phyloP scores from a whole-genome alignment of 2,329 filamentous ascomycete genomes.

The Penicillium sp. region DNA sequence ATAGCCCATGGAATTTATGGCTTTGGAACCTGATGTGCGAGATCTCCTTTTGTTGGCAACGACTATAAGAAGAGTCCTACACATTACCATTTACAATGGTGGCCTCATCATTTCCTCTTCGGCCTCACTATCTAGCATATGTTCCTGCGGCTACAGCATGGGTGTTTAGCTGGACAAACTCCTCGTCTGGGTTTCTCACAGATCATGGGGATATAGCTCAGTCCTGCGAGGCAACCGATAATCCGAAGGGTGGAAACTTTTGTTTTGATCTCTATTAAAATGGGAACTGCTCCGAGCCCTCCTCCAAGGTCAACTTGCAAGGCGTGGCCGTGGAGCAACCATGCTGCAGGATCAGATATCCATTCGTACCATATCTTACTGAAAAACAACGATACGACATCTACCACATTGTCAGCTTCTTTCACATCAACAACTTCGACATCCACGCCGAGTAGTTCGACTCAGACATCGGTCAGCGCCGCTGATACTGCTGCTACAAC shows the following conservation, averaged over 20 bases:
- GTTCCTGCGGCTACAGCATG: conserved; percentile 7
- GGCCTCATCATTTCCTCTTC: conserved; percentile 3
- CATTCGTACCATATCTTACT: not conserved
- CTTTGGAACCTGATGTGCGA: not conserved
- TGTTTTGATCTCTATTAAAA: conserved; percentile 6
- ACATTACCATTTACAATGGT: not conserved
- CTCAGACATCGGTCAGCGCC: not conserved
- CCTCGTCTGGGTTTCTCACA: not conserved
- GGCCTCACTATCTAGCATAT: conserved; percentile 4
- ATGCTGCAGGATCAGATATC: not conserved
- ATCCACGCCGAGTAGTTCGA: not conserved
- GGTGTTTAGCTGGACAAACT: conserved; percentile 13
- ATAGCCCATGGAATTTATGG: not conserved
- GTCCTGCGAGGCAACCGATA: conserved; percentile 9
- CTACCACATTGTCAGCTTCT: not conserved
- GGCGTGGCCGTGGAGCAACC: conserved; percentile 2
- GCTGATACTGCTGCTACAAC: not conserved
- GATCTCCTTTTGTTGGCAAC: not conserved
- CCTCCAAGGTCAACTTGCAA: conserved; percentile 6
- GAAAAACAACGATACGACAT: not conserved
- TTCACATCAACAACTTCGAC: not conserved
- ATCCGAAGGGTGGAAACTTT: conserved; percentile 7
- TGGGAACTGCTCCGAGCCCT: not conserved
- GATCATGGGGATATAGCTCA: not conserved
- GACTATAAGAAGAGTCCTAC: not conserved